Evolutionary conservation across 768 basidiomycete species (phyloP), one percentile per base, ranked within the genome.

Genomic region (Trametopsis cervina): DNA sequence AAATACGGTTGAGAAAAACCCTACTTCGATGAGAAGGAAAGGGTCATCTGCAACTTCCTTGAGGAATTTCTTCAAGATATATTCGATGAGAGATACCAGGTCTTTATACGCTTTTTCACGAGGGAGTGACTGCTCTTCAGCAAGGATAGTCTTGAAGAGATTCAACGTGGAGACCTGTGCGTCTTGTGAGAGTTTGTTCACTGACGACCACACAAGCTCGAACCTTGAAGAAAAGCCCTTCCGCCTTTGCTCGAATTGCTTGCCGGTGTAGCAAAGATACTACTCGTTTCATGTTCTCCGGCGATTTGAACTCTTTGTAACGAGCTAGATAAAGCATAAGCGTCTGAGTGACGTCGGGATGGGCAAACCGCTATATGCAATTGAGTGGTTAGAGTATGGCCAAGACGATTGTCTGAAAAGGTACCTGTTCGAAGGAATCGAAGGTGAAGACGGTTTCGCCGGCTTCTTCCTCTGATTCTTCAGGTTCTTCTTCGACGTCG

Each of bases 151-250:
- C 65, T 87, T 87, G 78, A 98, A 98, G 36, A 97, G 76, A 57
- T 85, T 71, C 50, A 99, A 69, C 11, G 88, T 89, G 26, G 94
- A 90, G 10, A 89, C 92, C 94, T 97, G 65, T 49, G 12, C 1
- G n/a, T 12, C 40, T 9, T 44, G 22, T 12, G 6, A 17, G 7
- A 11, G 12, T 23, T 21, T 23, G 41, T n/a, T 12, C n/a, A 24
- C 17, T 24, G 25, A 22, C 23, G 3, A n/a, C 7, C 9, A 23
- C 51, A 39, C 12, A 15, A 49, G 37, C 44, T 42, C 57, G 24
- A 51, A 92, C 95, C 68, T 94, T 90, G 78, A 95, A 99, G 66
- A 91, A 98, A 7, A 99, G 67, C 0, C 86, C 95, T 62, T 98
- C 96, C 1, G 92, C 90, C 63, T 96, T 93, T 13, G 85, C 84